Base-by-base conservation (phyloP, 2,329 filamentous ascomycete genomes). In the Metarhizium anisopliae region DNA sequence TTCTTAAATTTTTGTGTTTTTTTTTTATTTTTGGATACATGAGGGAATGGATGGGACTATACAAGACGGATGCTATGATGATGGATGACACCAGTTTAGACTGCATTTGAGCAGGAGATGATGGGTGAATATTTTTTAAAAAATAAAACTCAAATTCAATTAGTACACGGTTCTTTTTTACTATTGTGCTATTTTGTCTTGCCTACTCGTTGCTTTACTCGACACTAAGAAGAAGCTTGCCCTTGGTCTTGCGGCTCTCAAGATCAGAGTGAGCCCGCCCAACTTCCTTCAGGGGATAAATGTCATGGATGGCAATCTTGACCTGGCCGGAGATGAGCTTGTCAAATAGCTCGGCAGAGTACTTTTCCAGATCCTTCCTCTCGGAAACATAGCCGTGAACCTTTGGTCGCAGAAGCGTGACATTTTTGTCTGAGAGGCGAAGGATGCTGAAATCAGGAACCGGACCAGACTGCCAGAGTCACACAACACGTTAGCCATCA, bases 221-320 rank as follows among this genome's bases (percentile, higher is more conserved):
- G 50, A 83, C 79, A 72, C 85, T 85, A 65, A 96, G 69, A 55
- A 96, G 69, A 59, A 95, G 70, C 76, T 96, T 96, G 18, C 92
- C 92, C 11, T 84, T 89, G 2, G 90, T 94, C 76, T 86, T 89
- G 63, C 91, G 79, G 47, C 88, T 81, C 72, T 95, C 88, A 49
- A 96, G 78, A 69, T 96, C 90, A 51, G 74, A 71, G 60, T 95
- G 90, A 13, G 90, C 90, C 63, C 81, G 76, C 40, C 77, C 82
- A 38, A 87, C 83, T 49, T 96, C 85, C 63, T 83, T 80, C 45
- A 96, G 74, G 5, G 86, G 82, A 68, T 96, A 96, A 0, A 85
- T 74, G 59, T 91, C 82, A 68, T 95, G 88, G 35, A 95, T 81
- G 58, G 79, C 80, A 16, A 90, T 79, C 59, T 89, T 83, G 51